phyloP scores from a whole-genome alignment of 306 rosid species.

The Abrus pulchellus region DNA sequence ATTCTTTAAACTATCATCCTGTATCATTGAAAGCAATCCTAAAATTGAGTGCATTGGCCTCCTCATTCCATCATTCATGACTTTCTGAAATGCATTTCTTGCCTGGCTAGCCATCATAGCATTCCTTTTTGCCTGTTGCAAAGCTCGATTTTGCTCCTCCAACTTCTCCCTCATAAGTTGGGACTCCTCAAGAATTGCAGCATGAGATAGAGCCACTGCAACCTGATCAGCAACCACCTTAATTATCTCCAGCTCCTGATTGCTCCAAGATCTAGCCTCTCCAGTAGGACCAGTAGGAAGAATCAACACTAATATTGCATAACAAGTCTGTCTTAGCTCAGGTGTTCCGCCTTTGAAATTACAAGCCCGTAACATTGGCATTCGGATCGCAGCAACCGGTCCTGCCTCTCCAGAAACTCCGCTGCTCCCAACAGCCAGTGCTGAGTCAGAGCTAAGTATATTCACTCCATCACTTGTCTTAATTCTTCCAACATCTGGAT shows the following conservation, averaged over 20 bases:
- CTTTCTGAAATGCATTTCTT: constrained; percentile 87
- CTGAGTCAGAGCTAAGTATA: constrained; percentile 73
- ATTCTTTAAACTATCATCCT: constrained; percentile 69
- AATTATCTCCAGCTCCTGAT: constrained; percentile 90
- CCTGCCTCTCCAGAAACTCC: constrained; percentile 76
- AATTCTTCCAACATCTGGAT: constrained; percentile 74
- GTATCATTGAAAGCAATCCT: constrained; percentile 91
- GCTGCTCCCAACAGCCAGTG: constrained; percentile 77
- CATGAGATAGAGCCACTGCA: constrained; percentile 98
- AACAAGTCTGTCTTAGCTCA: constrained; percentile 81
- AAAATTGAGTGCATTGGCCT: constrained; percentile 98
- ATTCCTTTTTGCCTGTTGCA: constrained; percentile 84
- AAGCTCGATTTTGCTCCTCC: constrained; percentile 95
- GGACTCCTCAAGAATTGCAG: constrained; percentile 98
- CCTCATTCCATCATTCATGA: constrained; percentile 99
- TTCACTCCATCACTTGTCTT: constrained; percentile 72
- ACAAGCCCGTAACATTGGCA: constrained; percentile 97
- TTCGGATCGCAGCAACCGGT: constrained; percentile 90
- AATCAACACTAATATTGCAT: constrained; percentile 89
- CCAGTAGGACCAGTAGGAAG: constrained; percentile 85
- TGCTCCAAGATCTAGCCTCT: constrained; percentile 85
- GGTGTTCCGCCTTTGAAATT: constrained; percentile 99
- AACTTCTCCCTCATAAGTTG: constrained; percentile 96
- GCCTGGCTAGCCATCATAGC: constrained; percentile 99
- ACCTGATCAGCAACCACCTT: constrained; percentile 99